These are phyloP conservation scores for Hortaea sp. DNA, from an alignment of 2,329 filamentous ascomycete genomes.

Conservation along the genomic window DNA sequence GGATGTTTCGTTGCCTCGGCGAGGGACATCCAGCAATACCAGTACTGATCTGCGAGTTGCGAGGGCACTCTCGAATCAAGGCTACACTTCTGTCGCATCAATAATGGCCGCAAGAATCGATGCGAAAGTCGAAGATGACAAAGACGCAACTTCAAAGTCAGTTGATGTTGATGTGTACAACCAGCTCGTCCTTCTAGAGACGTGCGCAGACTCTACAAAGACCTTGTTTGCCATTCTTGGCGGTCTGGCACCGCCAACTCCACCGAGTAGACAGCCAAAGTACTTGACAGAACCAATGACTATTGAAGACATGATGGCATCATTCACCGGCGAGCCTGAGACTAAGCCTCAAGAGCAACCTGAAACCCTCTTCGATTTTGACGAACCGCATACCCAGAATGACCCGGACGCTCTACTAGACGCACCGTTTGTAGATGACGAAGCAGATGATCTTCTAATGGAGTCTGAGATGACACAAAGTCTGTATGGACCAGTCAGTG, in stretches of 20 bases:
- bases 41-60: slow-evolving; percentile 23
- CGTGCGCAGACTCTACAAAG: slow-evolving; percentile 93
- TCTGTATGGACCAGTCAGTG: slow-evolving; percentile 24
- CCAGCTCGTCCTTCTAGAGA: slow-evolving; percentile 81
- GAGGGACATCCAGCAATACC: slow-evolving; percentile 7
- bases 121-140: slow-evolving; percentile 49
- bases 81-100: slow-evolving; percentile 78
- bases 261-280: slow-evolving; percentile 71
- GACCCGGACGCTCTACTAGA: slow-evolving; percentile 26
- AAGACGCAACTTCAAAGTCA: slow-evolving; percentile 52
- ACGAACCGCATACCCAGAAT: slow-evolving; percentile 14
- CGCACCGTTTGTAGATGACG: slow-evolving; percentile 2
- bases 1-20: slow-evolving; percentile 1
- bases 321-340: slow-evolving; percentile 80
- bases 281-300: slow-evolving; percentile 82
- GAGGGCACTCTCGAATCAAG: slow-evolving; percentile 46
- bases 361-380: slow-evolving; percentile 37
- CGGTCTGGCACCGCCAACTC: slow-evolving; percentile 70
- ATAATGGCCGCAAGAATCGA: slow-evolving; percentile 69
- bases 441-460: slow-evolving; percentile 30
- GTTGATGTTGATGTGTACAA: slow-evolving; percentile 75
- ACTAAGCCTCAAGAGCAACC: slow-evolving; percentile 50
- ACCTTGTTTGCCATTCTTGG: slow-evolving; percentile 73
- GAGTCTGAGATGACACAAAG: slow-evolving; percentile 23
- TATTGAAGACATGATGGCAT: slow-evolving; percentile 78